Percentiles rank a stretch among this genome's conserved stretches.
Conservation (phyloP, 176 grass and related monocot species). For the Aegilops longissima region DNA sequence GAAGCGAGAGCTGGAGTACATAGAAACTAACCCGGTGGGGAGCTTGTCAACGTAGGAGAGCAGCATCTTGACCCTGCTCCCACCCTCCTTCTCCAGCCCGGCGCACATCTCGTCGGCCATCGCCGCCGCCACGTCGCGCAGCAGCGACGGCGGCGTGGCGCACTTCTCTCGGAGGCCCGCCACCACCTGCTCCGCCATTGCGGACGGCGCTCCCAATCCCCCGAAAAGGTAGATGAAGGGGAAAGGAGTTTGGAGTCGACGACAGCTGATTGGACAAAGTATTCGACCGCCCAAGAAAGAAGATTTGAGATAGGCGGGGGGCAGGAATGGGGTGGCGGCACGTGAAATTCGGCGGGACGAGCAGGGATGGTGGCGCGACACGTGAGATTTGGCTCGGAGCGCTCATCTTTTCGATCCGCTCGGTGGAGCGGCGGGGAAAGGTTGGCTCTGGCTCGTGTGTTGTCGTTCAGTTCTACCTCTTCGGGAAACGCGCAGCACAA, state of each 20-base stretch:
- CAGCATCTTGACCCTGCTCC: constrained; percentile 82
- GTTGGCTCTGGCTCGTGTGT: neutral
- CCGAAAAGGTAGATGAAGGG: neutral
- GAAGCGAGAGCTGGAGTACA: neutral
- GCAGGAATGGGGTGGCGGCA: neutral
- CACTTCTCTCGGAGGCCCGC: constrained; percentile 50
- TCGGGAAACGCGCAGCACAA: neutral
- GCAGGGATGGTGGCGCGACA: neutral
- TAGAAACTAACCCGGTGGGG: constrained; percentile 56
- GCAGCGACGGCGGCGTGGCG: constrained; percentile 38
- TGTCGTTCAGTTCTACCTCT: constrained; percentile 10
- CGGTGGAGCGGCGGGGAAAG: neutral
- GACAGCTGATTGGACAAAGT: neutral
- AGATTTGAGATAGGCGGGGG: neutral
- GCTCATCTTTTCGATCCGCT: constrained; percentile 15
- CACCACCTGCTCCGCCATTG: constrained; percentile 53
- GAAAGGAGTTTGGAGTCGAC: neutral
- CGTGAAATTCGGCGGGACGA: neutral
- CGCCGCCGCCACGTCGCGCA: constrained; percentile 49
- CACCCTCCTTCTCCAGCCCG: constrained; percentile 54
- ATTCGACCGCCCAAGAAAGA: neutral
- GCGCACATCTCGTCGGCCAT: constrained; percentile 77
- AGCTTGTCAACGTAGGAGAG: constrained; percentile 82
- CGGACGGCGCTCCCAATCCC: neutral
- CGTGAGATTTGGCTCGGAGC: constrained; percentile 28